These are phyloP conservation scores for Fusarium tanahbumbuense DNA, from an alignment of 2,329 filamentous ascomycete genomes.

Conservation along the genomic window DNA sequence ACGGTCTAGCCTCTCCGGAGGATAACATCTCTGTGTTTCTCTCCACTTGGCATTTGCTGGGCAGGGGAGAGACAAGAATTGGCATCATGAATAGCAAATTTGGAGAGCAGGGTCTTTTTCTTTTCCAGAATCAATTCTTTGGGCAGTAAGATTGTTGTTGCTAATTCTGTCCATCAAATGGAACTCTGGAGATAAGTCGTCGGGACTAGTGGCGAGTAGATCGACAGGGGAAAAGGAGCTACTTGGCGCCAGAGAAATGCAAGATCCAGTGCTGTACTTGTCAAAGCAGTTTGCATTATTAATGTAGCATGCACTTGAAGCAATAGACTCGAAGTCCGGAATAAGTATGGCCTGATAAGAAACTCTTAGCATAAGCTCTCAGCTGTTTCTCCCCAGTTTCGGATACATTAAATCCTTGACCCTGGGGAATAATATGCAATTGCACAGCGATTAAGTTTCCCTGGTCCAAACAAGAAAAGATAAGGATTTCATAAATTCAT, in stretches of 20 bases:
- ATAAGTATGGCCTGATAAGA: neutral
- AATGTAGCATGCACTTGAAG: neutral
- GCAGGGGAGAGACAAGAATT: neutral
- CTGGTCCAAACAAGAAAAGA: slow-evolving; percentile 1
- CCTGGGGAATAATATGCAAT: neutral
- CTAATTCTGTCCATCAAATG: slow-evolving; percentile 33
- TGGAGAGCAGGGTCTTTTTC: neutral
- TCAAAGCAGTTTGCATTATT: neutral
- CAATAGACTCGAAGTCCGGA: neutral
- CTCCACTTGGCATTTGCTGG: slow-evolving; percentile 2
- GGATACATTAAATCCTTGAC: slow-evolving; percentile 12
- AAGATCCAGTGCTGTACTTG: slow-evolving; percentile 5
- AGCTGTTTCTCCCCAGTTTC: neutral
- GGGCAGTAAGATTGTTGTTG: slow-evolving; percentile 19
- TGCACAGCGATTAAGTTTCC: slow-evolving; percentile 8
- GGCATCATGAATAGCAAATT: neutral
- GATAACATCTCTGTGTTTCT: neutral
- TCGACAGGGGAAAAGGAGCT: slow-evolving; percentile 22
- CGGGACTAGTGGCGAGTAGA: slow-evolving; percentile 13
- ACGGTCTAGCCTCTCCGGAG: slow-evolving; percentile 3
- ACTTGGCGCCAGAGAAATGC: slow-evolving; percentile 5
- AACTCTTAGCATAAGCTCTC: neutral
- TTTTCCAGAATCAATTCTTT: neutral
- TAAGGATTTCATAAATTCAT: slow-evolving; percentile 6
- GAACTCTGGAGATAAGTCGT: slow-evolving; percentile 5